Base-by-base conservation (phyloP, 208 protist species). In the Zelonia costaricensis region DNA sequence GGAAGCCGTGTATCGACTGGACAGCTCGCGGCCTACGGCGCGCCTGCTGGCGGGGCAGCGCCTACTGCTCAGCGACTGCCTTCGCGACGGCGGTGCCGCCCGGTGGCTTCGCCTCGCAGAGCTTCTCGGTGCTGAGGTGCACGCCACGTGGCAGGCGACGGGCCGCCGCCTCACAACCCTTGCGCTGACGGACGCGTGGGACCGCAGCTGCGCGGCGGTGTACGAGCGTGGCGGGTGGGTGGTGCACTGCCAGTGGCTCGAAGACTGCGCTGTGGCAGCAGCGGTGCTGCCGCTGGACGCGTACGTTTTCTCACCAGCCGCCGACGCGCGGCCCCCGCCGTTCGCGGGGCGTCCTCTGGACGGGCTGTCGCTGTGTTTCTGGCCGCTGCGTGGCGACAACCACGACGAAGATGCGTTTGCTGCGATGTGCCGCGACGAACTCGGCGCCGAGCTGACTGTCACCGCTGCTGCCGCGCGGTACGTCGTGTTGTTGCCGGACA, bases 231-330 rank as follows among this genome's bases (percentile, higher is more conserved):
- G 51, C 16, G 74, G 52, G 46, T 58, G 57, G 33, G 66, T 79
- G 48, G 45, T 71, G 33, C 60, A 61, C 39, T 62, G 28, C 4
- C 55, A 79, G 55, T 66, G 62, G 62, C 31, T 66, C 18, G 54
- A 62, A 25, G 58, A 66, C 48, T 74, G 62, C 57, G 67, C 56
- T 0, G 52, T 75, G 33, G 62, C 55, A 12, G 66, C 45, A 18
- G 60, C 36, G 8, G 49, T 62, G 28, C 38, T 79, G 45, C 58
- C 64, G 2, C 47, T 69, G 27, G 48, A 66, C 46, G 38, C 62
- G 13, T 76, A 65, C 46, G n/a, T 66, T 18, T 56, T 76, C n/a
- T 47, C 52, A 0, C 61, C 39, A 1, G 15, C 38, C 33, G 20
- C 31, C 10, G 33, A 20, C n/a, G n/a, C 18, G 12, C 18, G 13